Base-by-base conservation (phyloP, 352 stramenopile genomes). In the Phytophthora kernoviae region DNA sequence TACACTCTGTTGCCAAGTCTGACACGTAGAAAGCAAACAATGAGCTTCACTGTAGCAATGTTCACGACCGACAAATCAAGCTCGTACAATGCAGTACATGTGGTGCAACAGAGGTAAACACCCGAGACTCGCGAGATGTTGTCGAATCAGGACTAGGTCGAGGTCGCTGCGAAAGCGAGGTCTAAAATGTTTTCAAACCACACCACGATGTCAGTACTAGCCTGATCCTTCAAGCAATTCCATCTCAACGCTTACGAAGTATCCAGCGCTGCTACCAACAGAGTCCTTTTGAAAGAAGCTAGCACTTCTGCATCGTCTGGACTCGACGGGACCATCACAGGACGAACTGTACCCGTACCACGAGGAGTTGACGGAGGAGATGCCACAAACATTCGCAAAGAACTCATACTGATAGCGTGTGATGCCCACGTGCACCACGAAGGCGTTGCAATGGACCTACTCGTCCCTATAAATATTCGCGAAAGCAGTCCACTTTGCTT, bases 1-100 rank as follows among this genome's bases (percentile, higher is more conserved):
- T 72, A 40, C 68, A 81, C 58, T 91, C 81, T 1, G 75, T 88
- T 10, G 81, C 64, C 9, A 91, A 41, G 30, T 91, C 81, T 91
- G 47, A 4, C 11, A 33, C 8, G 6, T 22, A 39, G 14, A 45
- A 53, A 33, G 12, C 27, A 52, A 32, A 18, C 43, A 53, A 14
- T 46, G n/a, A n/a, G 12, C 21, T 7, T 24, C 5, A 18, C 21
- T 41, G 4, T 15, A 41, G n/a, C n/a, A n/a, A n/a, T n/a, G n/a
- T 17, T 41, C 34, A 41, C 11, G 11, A 34, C 30, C n/a, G 52
- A 22, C 14, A 9, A 33, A 47, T n/a, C n/a, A 47, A 11, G 24
- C 20, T 26, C 60, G 46, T 67, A 91, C 81, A 91, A n/a, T 88
- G 76, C 8, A 91, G 39, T 34, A 71, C 75, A 2, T 71, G 75